Evolutionary conservation across 768 basidiomycete genomes (phyloP), one percentile per base, ranked within the genome.

Genomic region (Peribolospora baueri): DNA sequence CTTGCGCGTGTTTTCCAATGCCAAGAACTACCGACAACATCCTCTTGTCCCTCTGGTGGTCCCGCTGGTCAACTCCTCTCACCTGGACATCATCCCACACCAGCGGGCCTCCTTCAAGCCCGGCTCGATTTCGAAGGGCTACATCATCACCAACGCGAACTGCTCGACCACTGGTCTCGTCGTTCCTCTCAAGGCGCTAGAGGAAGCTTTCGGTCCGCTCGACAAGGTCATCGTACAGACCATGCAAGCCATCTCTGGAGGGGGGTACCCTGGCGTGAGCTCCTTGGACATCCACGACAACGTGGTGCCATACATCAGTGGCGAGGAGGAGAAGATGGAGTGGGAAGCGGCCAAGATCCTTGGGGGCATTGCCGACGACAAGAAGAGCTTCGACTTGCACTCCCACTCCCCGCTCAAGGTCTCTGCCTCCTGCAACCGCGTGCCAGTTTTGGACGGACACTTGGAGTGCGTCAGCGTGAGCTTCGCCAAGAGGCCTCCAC

Each of bases 291-390:
- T 95, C 66, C 62, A 93, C 60, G 93, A 97, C 70, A 97, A 97
- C 71, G 74, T 98, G 65, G 80, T 98, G 2, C 93, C 93, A 4
- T 80, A 84, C 68, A 97, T 98, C 67, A 69, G 76, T 13, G 86
- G 90, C 51, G 91, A 95, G 65, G 71, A 72, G 61, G 93, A 97
- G 65, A 98, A 97, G 67, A 87, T 97, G 60, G 91, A 98, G 67
- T 98, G 93, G 93, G 93, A 98, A 70, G 81, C 85, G 5, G 75
- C 83, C 62, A 98, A 97, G 72, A 98, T 98, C 63, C 78, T 98
- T 25, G 91, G 93, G 36, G 86, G 81, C 3, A 62, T 95, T 55
- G 62, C 71, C 3, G 70, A 75, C 37, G 72, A 72, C 51, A 59
- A 66, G 5, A 75, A 74, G 56, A 63, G 75, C 8, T 97, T 93